A percentile compares a stretch with the other conserved stretches of the same genome.
These are phyloP conservation scores for Potentilla sterilis DNA, from an alignment of 306 rosid genomes.

Conservation along the genomic window DNA sequence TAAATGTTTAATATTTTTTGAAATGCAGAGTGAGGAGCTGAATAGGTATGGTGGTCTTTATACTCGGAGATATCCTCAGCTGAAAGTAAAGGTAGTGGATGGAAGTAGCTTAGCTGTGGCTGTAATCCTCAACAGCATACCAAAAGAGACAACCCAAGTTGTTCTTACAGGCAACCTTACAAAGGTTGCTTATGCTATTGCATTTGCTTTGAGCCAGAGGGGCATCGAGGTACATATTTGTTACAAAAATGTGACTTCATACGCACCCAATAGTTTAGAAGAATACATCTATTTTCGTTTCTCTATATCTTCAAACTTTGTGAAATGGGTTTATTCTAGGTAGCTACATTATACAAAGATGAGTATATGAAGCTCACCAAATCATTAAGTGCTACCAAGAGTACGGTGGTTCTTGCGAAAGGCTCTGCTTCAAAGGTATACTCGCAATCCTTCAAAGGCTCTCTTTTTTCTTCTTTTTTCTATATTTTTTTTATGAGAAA, in stretches of 20 bases:
- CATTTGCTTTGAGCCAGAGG: conserved; percentile 40
- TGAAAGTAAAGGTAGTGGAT: neutral
- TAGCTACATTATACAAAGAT: conserved; percentile 33
- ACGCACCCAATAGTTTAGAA: neutral
- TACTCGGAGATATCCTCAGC: neutral
- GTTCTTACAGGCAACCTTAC: conserved; percentile 47
- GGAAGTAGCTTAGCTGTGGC: conserved; percentile 27
- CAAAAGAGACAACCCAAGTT: conserved; percentile 36
- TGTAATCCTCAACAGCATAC: conserved; percentile 34
- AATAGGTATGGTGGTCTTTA: conserved; percentile 1
- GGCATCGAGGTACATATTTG: conserved; percentile 40
- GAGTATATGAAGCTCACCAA: conserved; percentile 39
- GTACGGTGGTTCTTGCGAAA: conserved; percentile 36
- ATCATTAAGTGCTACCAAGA: conserved; percentile 22
- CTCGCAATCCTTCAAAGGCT: neutral
- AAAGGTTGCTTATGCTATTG: conserved; percentile 55
- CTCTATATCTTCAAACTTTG: neutral
- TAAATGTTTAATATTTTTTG: neutral
- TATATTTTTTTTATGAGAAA: too few species aligned
- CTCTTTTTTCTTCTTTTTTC: too few species aligned
- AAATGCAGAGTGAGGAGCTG: neutral
- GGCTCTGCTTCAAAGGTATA: conserved; percentile 41
- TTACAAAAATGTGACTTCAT: neutral
- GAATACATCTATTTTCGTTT: neutral
- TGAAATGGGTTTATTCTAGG: conserved; percentile 28